These are phyloP conservation scores for Eutrema salsugineum DNA, from an alignment of 441 rosid genomes.

Conservation along the genomic window DNA sequence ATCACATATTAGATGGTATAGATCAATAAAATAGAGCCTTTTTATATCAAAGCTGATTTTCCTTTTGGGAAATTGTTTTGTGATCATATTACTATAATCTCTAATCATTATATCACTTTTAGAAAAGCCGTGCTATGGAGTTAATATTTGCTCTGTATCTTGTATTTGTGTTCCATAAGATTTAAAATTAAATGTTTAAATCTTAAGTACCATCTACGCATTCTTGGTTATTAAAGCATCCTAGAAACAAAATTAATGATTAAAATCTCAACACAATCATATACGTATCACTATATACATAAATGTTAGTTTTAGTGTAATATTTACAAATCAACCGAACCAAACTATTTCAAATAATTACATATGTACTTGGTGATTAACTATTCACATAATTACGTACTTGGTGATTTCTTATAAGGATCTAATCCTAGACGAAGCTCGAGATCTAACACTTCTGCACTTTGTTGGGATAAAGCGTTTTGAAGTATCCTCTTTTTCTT, in stretches of 20 bases:
- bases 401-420: constrained; percentile 24
- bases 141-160: not conserved
- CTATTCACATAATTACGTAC: constrained; percentile 7
- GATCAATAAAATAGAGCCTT: too few species aligned
- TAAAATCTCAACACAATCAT: not conserved
- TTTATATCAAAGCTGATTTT: not conserved
- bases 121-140: not conserved
- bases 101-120: too few species aligned
- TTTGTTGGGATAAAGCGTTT: constrained; percentile 6
- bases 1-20: too few species aligned
- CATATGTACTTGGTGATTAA: not conserved
- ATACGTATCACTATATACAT: constrained; percentile 7
- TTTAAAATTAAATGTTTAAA: not conserved
- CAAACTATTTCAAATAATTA: not conserved
- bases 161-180: not conserved
- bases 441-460: constrained; percentile 28
- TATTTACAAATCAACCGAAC: constrained; percentile 12
- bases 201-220: not conserved
- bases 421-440: constrained; percentile 35
- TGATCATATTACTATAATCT: too few species aligned
- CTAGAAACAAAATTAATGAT: not conserved
- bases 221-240: not conserved
- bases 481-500: not conserved
- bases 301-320: constrained; percentile 4
- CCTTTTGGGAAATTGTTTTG: too few species aligned